phyloP scores from a whole-genome alignment of 495 filamentous ascomycete genomes.

The Corynascus novoguineensis region DNA sequence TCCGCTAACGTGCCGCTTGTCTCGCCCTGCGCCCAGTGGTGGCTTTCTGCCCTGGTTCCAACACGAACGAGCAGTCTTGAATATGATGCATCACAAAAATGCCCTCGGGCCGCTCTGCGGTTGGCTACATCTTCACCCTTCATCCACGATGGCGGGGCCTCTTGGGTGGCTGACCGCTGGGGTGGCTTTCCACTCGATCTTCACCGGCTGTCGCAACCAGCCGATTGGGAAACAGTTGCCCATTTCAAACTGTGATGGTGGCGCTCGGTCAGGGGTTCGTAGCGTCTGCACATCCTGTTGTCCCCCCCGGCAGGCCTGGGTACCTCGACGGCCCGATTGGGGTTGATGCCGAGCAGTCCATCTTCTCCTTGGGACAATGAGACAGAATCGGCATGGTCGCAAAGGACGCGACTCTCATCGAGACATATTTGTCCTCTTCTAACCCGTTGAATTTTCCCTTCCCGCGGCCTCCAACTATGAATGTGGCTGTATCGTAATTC shows the following conservation, averaged over 20 bases:
- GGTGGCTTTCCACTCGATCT: not conserved
- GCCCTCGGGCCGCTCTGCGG: not conserved
- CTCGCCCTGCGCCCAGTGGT: too few relatives aligned
- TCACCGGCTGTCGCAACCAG: conserved; percentile 9
- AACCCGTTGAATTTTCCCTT: too few relatives aligned
- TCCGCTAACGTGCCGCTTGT: too few relatives aligned
- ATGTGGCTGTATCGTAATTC: too few relatives aligned
- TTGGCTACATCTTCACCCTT: not conserved
- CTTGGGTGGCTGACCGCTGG: not conserved
- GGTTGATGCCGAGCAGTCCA: not conserved
- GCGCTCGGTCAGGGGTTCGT: conserved; percentile 6
- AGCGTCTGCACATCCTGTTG: conserved; percentile 3
- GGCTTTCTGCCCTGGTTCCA: too few relatives aligned
- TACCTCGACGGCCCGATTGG: not conserved
- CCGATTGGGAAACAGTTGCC: not conserved
- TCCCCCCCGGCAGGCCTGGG: not conserved
- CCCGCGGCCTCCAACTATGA: too few relatives aligned
- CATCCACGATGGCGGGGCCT: not conserved
- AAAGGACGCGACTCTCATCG: too few relatives aligned
- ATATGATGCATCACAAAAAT: not conserved
- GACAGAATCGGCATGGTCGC: too few relatives aligned
- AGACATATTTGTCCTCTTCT: too few relatives aligned
- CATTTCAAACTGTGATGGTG: conserved; percentile 6
- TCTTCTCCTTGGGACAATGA: too few relatives aligned
- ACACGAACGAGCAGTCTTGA: not conserved